Evolutionary conservation across 768 basidiomycete genomes (phyloP), one percentile per base, ranked within the genome.

Genomic region (Pseudohyphozyma bogoriensis): DNA sequence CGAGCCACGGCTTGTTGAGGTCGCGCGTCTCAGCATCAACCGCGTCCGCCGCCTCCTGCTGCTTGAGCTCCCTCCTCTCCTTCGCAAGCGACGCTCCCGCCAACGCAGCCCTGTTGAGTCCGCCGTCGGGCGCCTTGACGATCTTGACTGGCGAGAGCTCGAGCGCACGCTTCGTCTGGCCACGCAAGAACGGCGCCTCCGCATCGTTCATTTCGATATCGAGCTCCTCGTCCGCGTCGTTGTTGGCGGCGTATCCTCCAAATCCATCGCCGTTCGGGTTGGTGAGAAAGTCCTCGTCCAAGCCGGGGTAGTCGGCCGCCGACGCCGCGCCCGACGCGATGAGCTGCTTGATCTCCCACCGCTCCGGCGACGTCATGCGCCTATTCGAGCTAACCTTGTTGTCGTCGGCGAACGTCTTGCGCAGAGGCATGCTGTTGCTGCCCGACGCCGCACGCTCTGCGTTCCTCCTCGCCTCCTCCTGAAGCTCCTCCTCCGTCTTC

Each of bases 341-440:
- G 58, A 99, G 82, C 73, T 97, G 95, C 74, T 97, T 96, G 75
- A 99, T 92, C 77, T 99, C 95, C 91, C 95, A 99, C 32, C 95
- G 83, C 74, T 99, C 95, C 2, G 95, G 95, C 10, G 88, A 91
- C 1, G 92, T 92, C 59, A 97, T 77, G 20, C 93, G 82, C 71
- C 90, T 91, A 0, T 90, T 89, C 3, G 86, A 87, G 35, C 84
- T 82, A 20, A 83, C 79, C 12, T 81, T 80, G 28, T 78, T 81
- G 47, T 72, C 70, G 51, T 68, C 66, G 7, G 70, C 70, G 52
- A 71, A 71, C 10, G 51, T 55, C 54, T 62, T 62, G 33, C 63
- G 56, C 20, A 96, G 77, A 3, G 92, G 89, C 26, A 92, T 78
- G 20, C 90, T 82, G 68, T 99, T 99, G 33, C 89, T 82, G 29